Base-by-base conservation (phyloP, 169 alveolate species). In the Condylostoma magnum region DNA sequence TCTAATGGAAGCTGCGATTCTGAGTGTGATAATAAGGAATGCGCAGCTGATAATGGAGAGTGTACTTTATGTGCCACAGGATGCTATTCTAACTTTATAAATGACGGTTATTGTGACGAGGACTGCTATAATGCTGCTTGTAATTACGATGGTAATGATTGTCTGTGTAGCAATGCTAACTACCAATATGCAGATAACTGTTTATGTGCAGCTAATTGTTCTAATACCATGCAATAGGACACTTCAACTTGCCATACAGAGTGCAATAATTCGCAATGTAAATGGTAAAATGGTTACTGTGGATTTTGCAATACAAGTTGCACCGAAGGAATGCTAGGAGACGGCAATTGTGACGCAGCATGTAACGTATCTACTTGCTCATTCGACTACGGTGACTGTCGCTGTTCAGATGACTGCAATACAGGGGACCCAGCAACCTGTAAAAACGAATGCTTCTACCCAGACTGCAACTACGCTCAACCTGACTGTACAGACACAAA, bases 301-400 rank as follows among this genome's bases (percentile, higher is more conserved):
- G 15, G 48, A 8, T 10, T 10, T 41, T 10, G 15, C 8, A 10
- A 41, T 10, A 10, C 8, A 41, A 15, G 15, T 8, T 41, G 48
- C 15, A 41, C 48, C 15, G 8, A 41, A 41, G 48, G n/a, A n/a
- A n/a, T n/a, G n/a, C n/a, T n/a, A n/a, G n/a, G n/a, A n/a, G n/a
- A 55, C 30, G 67, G 67, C 12, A 18, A 27, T 15, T 55, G 67
- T 48, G 73, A 63, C 18, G n/a, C 20, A 0, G 0, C 3, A 4
- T 63, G 73, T 44, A 63, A 63, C 30, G 6, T 1, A 27, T 18
- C 73, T 18, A 3, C 18, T 4, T 34, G 68, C n/a, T 18, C 25
- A 0, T 41, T 43, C 60, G 73, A 63, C 31, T 43, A 38, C n/a
- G 73, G 60, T 37, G 73, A 63, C 43, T 63, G 73, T 25, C 18